Conservation (phyloP, 805 yeast species). For the Aciculoconidium aculeatum region DNA sequence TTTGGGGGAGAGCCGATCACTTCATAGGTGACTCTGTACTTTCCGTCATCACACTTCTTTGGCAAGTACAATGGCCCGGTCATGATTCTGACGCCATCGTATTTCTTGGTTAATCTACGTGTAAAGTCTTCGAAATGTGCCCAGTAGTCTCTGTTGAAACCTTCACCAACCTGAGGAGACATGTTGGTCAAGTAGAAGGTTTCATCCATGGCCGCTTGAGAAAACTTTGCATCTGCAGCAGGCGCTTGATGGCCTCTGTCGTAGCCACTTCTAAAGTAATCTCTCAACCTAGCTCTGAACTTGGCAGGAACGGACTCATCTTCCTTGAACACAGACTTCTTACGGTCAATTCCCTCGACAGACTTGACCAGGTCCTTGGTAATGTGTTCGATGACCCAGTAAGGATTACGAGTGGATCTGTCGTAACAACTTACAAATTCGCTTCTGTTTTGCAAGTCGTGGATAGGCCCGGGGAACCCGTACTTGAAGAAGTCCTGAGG, state of each 20-base stretch:
- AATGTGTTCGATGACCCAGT: constrained; percentile 85
- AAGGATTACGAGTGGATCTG: constrained; percentile 78
- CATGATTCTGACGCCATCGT: constrained; percentile 73
- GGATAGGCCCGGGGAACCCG: constrained; percentile 94
- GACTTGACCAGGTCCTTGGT: constrained; percentile 62
- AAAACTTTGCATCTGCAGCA: constrained; percentile 93
- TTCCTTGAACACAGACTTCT: constrained; percentile 77
- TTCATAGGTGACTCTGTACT: constrained; percentile 79
- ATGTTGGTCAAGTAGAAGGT: constrained; percentile 87
- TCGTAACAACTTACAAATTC: constrained; percentile 87
- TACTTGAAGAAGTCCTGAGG: constrained; percentile 83
- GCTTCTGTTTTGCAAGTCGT: constrained; percentile 65
- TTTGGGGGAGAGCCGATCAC: constrained; percentile 95
- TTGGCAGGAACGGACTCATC: constrained; percentile 73
- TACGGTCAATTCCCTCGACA: constrained; percentile 60
- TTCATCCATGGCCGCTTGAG: constrained; percentile 90
- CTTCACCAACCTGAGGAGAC: constrained; percentile 96
- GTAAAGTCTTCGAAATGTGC: constrained; percentile 91
- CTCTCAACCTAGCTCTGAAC: constrained; percentile 73
- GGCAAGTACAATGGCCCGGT: constrained; percentile 95
- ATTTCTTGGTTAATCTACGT: constrained; percentile 66
- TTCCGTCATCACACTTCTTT: constrained; percentile 72
- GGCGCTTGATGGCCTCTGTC: constrained; percentile 98
- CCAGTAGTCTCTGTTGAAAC: constrained; percentile 96
- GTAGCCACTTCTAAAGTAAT: constrained; percentile 91